Evolutionary conservation across 345 rosid genomes (phyloP).

Genomic region (Eucalyptus sp.): DNA sequence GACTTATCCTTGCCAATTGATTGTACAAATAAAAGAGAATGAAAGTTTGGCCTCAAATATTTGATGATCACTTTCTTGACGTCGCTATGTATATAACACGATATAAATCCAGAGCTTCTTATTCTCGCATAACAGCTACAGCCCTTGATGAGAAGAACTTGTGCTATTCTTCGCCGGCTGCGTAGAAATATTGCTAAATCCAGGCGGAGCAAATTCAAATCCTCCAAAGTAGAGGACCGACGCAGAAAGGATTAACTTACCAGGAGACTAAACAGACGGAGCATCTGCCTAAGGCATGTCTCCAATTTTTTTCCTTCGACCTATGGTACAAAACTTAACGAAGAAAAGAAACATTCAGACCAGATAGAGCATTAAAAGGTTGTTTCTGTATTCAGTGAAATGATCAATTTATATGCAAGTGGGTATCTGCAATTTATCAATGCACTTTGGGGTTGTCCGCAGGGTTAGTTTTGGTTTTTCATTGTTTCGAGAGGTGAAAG

Average conservation of each 20-base stretch:
- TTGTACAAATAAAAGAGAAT: neutral
- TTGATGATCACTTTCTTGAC: neutral
- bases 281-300: slow-evolving; percentile 19
- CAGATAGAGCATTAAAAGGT: neutral
- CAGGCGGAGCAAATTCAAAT: slow-evolving; percentile 31
- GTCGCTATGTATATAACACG: neutral
- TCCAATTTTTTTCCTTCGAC: neutral
- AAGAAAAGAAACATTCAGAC: neutral
- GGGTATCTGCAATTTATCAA: neutral
- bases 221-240: slow-evolving; percentile 3
- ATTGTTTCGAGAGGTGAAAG: slow-evolving; percentile 33
- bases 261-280: slow-evolving; percentile 27
- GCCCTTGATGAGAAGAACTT: neutral
- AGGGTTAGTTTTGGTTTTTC: slow-evolving; percentile 28
- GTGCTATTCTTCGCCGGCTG: neutral
- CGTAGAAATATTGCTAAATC: neutral
- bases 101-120: neutral
- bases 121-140: neutral
- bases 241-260: slow-evolving; percentile 14
- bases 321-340: neutral
- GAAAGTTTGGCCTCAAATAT: neutral
- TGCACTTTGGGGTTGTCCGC: neutral
- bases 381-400: neutral
- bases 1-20: neutral
- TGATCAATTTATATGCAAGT: neutral